Base-by-base conservation (phyloP, 2,329 filamentous ascomycete genomes). In the Trichophyton benhamiae region DNA sequence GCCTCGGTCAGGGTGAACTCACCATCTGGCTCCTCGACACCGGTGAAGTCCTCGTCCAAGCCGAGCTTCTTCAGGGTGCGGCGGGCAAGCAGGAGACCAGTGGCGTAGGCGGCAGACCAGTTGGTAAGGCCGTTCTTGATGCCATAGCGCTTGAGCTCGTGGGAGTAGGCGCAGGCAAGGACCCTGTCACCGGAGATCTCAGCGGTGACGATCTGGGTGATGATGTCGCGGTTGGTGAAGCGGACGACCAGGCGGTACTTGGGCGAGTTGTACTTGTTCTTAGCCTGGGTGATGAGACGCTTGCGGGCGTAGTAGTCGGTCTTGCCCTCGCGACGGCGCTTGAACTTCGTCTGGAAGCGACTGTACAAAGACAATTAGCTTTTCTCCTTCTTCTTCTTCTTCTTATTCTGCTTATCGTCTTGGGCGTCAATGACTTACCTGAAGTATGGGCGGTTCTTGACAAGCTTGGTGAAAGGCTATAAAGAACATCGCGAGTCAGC, bases 241-340 rank as follows among this genome's bases (percentile, higher is more conserved):
- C 94, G 94, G 77, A 99, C 90, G 70, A 99, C 94, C 76, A 99
- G 88, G 76, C 94, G 89, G 88, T 99, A 97, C 87, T 99, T 99
- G 81, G 94, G 94, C 67, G 94, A 88, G 82, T 95, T 95, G 88
- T 97, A 99, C 88, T 99, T 99, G 90, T 99, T 99, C 90, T 97
- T 99, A 82, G 94, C 94, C 86, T 99, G 94, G 83, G 90, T 91
- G 84, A 97, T 94, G 80, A 99, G 85, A 76, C 94, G 88, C 89
- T 97, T 97, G 79, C 94, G 92, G 77, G 94, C 94, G 80, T 96
- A 97, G 90, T 99, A 99, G 79, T 99, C 94, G 83, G 94, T 99
- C 89, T 99, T 99, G 78, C 94, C 94, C 75, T 87, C 77, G 71
- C 89, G 86, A 80, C 94, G 87, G 78, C 94, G 91, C 85, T 91